A percentile compares a stretch with the other conserved stretches of the same genome.
Conservation (phyloP, 805 yeast species). For the Geotrichum ghanense region DNA sequence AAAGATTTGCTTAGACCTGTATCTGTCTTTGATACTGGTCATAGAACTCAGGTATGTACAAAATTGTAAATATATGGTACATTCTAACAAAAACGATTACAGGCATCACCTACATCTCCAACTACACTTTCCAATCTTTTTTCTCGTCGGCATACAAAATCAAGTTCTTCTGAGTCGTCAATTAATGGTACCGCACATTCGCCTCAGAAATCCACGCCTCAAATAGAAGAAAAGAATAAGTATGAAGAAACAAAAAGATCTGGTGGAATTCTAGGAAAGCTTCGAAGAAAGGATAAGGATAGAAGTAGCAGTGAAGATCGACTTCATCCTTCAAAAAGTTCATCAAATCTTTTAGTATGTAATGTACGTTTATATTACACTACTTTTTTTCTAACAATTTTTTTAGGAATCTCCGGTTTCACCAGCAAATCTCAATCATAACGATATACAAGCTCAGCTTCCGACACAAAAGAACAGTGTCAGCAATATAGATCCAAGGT, state of each 20-base stretch:
- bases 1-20: background rate
- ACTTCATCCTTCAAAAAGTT: background rate
- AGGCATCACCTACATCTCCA: conserved; percentile 26
- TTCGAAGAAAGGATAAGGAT: conserved; percentile 6
- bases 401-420: conserved; percentile 5
- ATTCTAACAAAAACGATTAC: background rate
- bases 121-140: conserved; percentile 31
- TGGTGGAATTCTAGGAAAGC: background rate
- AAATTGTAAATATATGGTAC: background rate
- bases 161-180: conserved; percentile 50
- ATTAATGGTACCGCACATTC: conserved; percentile 25
- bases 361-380: too few species aligned
- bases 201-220: conserved; percentile 27
- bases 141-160: conserved; percentile 52
- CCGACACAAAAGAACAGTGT: background rate
- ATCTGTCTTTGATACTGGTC: conserved; percentile 1
- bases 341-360: background rate
- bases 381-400: background rate
- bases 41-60: background rate
- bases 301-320: conserved; percentile 13
- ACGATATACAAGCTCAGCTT: background rate
- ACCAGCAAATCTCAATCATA: conserved; percentile 11
- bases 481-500: conserved; percentile 15
- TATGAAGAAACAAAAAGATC: background rate
- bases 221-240: conserved; percentile 1